A percentile compares a stretch with the other conserved stretches of the same genome.
phyloP scores from a whole-genome alignment of 345 rosid genomes.

The Theobroma cacao region DNA sequence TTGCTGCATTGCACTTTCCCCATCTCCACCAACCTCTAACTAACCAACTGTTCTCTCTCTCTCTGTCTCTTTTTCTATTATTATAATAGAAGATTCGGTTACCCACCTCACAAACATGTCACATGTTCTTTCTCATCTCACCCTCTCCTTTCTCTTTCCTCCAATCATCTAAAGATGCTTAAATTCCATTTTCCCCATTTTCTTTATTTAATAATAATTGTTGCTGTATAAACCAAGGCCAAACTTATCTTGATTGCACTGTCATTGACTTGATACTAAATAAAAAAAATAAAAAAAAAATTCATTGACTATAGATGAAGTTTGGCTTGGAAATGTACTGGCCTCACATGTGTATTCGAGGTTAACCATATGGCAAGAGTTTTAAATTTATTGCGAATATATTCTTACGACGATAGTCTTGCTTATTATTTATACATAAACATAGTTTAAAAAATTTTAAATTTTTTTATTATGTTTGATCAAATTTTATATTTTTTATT shows the following conservation, averaged over 20 bases:
- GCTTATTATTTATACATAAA: not conserved
- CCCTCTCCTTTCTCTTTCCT: not conserved
- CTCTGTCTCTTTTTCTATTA: not conserved
- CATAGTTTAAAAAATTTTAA: too few relatives aligned
- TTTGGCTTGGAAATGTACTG: not conserved
- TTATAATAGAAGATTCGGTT: conserved; percentile 28
- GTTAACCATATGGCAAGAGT: not conserved
- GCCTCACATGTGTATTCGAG: not conserved
- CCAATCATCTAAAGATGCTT: conserved; percentile 21
- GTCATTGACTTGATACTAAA: not conserved
- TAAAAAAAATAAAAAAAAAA: not conserved
- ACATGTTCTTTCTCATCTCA: conserved; percentile 28
- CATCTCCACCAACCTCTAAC: conserved; percentile 20
- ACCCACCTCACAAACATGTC: conserved; percentile 57
- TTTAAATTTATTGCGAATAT: not conserved
- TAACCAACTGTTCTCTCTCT: conserved; percentile 19
- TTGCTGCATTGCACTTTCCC: not conserved
- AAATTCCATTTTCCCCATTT: conserved; percentile 6
- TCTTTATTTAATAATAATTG: not conserved
- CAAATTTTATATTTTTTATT: too few relatives aligned
- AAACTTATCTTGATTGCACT: not conserved
- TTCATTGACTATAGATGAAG: not conserved
- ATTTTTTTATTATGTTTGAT: too few relatives aligned
- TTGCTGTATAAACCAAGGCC: not conserved
- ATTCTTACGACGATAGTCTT: not conserved